These are phyloP conservation scores for Chaetomiaceae sp. DNA, from an alignment of 2,329 filamentous ascomycete species.

Conservation along the genomic window DNA sequence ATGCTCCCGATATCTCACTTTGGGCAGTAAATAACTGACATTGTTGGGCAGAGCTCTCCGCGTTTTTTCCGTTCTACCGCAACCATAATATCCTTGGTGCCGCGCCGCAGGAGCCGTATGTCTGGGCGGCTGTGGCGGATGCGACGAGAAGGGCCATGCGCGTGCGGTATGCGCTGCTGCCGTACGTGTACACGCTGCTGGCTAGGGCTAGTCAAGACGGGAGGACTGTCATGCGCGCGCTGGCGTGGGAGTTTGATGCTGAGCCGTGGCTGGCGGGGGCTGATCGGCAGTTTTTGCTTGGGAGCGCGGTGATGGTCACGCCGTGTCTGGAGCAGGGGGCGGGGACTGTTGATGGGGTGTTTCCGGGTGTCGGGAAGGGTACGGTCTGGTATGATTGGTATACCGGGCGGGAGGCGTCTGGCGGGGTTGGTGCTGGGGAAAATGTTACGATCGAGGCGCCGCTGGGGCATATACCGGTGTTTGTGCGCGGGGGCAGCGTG, in stretches of 20 bases:
- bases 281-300: constrained; percentile 69
- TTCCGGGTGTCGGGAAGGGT: constrained; percentile 58
- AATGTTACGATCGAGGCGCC: constrained; percentile 40
- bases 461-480: constrained; percentile 68
- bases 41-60: no score
- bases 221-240: constrained; percentile 65
- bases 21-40: no score
- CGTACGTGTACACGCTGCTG: constrained; percentile 73
- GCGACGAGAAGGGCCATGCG: constrained; percentile 63
- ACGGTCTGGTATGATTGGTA: constrained; percentile 79
- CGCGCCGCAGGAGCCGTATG: constrained; percentile 64
- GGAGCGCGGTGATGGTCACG: constrained; percentile 59
- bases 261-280: constrained; percentile 63
- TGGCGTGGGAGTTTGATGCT: constrained; percentile 69
- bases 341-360: constrained; percentile 59
- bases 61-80: constrained; percentile 74
- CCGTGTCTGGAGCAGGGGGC: constrained; percentile 62
- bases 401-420: constrained; percentile 50
- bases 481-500: constrained; percentile 62
- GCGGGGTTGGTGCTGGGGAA: constrained; percentile 30
- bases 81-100: constrained; percentile 66
- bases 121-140: constrained; percentile 61
- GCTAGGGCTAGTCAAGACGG: constrained; percentile 61
- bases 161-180: constrained; percentile 65
- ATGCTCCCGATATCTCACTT: no score